Evolutionary conservation across 805 yeast genomes (phyloP).

Genomic region (Citeromyces matritensis): DNA sequence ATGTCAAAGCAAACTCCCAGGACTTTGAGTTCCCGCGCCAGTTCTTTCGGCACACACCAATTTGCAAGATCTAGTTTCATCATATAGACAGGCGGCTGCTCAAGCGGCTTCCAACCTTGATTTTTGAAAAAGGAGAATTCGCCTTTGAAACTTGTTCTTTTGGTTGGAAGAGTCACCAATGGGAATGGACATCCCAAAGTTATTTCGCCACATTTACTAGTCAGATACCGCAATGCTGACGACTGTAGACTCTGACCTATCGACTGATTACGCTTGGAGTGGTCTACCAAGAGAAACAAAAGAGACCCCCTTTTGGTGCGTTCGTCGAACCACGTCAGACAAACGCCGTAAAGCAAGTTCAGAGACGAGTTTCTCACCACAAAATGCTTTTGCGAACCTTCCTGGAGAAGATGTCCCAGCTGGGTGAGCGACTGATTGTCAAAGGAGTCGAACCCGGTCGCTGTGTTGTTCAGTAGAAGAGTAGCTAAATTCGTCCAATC

Average conservation of each 20-base stretch:
- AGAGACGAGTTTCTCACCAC: conserved; percentile 41
- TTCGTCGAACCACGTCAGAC: conserved; percentile 34
- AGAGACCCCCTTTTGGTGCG: conserved; percentile 23
- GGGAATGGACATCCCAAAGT: conserved; percentile 33
- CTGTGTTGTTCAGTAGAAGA: conserved; percentile 23
- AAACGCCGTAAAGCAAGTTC: conserved; percentile 36
- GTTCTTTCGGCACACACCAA: conserved; percentile 40
- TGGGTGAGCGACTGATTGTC: conserved; percentile 3
- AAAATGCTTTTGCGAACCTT: conserved; percentile 26
- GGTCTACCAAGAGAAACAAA: conserved; percentile 32
- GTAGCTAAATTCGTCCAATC: conserved; percentile 33
- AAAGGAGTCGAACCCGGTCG: background rate
- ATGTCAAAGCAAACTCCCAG: conserved; percentile 44
- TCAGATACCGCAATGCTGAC: conserved; percentile 32
- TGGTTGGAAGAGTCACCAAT: conserved; percentile 7
- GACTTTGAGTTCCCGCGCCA: conserved; percentile 37
- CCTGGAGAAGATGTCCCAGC: conserved; percentile 8
- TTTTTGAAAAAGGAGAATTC: background rate
- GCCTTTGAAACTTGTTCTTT: too few relatives aligned
- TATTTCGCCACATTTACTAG: conserved; percentile 8
- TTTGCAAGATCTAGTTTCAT: conserved; percentile 24
- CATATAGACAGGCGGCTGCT: conserved; percentile 8
- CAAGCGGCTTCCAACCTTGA: background rate
- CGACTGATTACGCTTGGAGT: conserved; percentile 34
- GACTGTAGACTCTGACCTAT: conserved; percentile 39